Base-by-base conservation (phyloP, 2,329 filamentous ascomycete species). In the Xylaria polymorpha region DNA sequence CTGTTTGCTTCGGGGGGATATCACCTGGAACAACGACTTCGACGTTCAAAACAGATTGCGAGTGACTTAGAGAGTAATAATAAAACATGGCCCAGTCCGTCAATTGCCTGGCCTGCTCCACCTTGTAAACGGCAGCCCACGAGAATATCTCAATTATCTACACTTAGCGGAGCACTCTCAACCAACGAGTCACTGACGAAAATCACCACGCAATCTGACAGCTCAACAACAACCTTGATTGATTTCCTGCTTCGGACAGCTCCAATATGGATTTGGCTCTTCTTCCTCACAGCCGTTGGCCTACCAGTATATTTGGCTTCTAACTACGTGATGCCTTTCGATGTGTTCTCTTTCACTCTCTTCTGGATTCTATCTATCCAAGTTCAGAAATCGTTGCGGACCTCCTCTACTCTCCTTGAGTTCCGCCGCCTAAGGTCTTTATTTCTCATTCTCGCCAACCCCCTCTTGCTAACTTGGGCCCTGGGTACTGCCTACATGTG, bases 401-500 rank as follows among this genome's bases (percentile, higher is more conserved):
- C 62, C 25, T 76, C 72, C 4, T 22, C 62, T 8, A 4, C 56
- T 15, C 74, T 77, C n/a, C 35, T 65, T 10, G 69, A 46, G 8
- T 67, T 67, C 29, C 72, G 68, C 2, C 67, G 69, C 20, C 29
- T 74, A 8, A 67, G 72, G 46, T 72, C 68, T 0, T 46, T 66
- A 3, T 20, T 78, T 0, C 58, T 76, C 15, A 72, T 78, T 50
- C 61, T 77, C 25, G 68, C 74, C 41, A 79, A 79, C 61, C 77
- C 78, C 1, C 68, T 79, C 5, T 20, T 79, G 2, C 10, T 77
- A 9, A 77, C 76, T 0, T 75, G 72, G 64, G 74, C 62, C 4
- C 68, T 79, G 9, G 75, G 75, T 6, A 75, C 76, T 8, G 71
- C 70, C 12, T 79, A 78, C 61, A 72, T 79, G 48, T 78, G 77